A percentile compares a stretch with the other conserved stretches of the same genome.
Conservation (phyloP, 2,329 filamentous ascomycete species). For the Falciphora oryzae region DNA sequence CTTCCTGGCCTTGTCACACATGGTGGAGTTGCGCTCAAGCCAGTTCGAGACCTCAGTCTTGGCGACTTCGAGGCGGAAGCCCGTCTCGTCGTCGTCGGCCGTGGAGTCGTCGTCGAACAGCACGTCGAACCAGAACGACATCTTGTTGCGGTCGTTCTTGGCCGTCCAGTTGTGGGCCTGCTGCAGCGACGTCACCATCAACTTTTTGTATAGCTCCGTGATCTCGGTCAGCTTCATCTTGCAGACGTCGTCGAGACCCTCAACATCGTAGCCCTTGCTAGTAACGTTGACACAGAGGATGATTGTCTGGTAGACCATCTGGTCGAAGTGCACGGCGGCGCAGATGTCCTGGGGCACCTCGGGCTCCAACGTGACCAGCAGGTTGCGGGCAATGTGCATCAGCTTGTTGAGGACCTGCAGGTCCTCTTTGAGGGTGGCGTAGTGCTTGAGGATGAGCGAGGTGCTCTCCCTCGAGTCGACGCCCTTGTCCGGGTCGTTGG, state of each 20-base stretch:
- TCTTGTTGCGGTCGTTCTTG: slow-evolving; percentile 64
- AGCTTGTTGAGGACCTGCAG: slow-evolving; percentile 59
- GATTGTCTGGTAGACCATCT: slow-evolving; percentile 60
- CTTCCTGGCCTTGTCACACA: slow-evolving; percentile 49
- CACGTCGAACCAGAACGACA: slow-evolving; percentile 63
- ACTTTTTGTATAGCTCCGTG: slow-evolving; percentile 58
- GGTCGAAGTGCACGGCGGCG: slow-evolving; percentile 57
- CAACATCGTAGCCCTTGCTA: slow-evolving; percentile 61
- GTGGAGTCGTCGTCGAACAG: slow-evolving; percentile 53
- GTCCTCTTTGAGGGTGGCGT: slow-evolving; percentile 54
- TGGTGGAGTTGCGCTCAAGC: slow-evolving; percentile 54
- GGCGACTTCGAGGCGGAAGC: slow-evolving; percentile 51
- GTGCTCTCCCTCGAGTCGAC: slow-evolving; percentile 57
- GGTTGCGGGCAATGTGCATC: slow-evolving; percentile 60
- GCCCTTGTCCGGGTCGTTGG: slow-evolving; percentile 49
- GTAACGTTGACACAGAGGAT: slow-evolving; percentile 62
- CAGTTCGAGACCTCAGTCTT: slow-evolving; percentile 57
- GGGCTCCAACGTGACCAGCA: slow-evolving; percentile 58
- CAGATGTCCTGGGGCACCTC: slow-evolving; percentile 62
- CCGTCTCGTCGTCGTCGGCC: slow-evolving; percentile 44
- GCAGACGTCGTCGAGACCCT: slow-evolving; percentile 53
- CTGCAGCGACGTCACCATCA: slow-evolving; percentile 59
- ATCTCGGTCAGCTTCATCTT: slow-evolving; percentile 55
- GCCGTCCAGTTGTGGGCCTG: slow-evolving; percentile 66
- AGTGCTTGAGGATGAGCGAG: slow-evolving; percentile 57